Evolutionary conservation across 805 yeast species (phyloP), one percentile per base, ranked within the genome.

Genomic region (Candida alai): DNA sequence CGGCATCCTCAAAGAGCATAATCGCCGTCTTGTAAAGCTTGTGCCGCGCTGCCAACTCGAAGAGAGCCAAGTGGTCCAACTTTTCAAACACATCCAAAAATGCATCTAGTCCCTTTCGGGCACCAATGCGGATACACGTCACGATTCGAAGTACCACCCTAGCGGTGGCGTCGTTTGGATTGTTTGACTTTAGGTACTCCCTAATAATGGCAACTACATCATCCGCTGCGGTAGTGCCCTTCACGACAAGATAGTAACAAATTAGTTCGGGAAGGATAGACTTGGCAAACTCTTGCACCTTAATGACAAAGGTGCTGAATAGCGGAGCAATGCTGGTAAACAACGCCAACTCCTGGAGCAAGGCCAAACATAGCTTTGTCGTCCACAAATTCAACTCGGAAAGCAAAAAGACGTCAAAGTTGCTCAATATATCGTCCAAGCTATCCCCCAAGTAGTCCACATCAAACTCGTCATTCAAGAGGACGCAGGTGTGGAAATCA

Each of bases 1-100:
- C 24, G 11, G 47, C 48, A 33, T 74, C 78, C 41, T 76, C 83
- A 34, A 70, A 56, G 4, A 76, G 36, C 66, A 76, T 49, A 24
- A 74, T 48, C 0, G 77, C 65, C 1, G 76, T 59, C 37, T 66
- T 64, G 19, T 65, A 60, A 29, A 57, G 52, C 5, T 54, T 53
- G 7, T 55, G 52, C 5, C 46, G 37, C 4, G 56, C 37, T 1
- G 76, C 67, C 4, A 65, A 45, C 9, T 46, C 19, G 36, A 50
- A 63, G 2, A 68, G 42, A 2, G 30, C 24, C 1, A 36, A 33
- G 5, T 56, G 40, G 31, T 67, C 60, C n/a, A 73, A 36, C 0
- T 42, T 41, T 8, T 44, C 34, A 34, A 56, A 65, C 3, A 65
- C 49, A 2, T 37, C 40, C 5, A 41, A 36, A 37, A 62, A 73